These are phyloP conservation scores for Yarrowia divulgata DNA, from an alignment of 805 yeast genomes.

Conservation along the genomic window DNA sequence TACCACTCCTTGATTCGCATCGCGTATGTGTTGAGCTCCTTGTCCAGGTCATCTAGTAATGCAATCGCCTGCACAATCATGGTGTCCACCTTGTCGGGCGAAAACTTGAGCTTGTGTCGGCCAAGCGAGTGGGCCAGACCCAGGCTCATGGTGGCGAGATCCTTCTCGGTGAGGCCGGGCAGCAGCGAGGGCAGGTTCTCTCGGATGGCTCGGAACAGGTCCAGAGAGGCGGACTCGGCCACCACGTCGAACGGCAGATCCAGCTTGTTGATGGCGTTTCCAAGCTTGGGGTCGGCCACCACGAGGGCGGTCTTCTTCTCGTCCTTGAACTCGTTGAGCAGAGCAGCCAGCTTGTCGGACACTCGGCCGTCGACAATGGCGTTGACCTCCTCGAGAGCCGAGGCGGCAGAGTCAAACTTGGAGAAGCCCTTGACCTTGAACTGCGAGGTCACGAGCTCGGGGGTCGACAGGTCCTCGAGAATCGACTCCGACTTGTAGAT, in stretches of 20 bases:
- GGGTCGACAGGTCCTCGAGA: constrained; percentile 76
- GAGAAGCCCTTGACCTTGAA: constrained; percentile 96
- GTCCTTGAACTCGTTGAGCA: constrained; percentile 58
- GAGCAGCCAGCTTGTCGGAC: constrained; percentile 76
- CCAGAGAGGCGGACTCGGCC: constrained; percentile 93
- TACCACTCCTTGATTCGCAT: constrained; percentile 99
- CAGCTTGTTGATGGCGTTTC: constrained; percentile 93
- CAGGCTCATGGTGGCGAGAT: constrained; percentile 90
- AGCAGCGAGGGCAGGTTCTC: constrained; percentile 91
- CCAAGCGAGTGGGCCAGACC: constrained; percentile 99
- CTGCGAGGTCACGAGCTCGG: constrained; percentile 85
- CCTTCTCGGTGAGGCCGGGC: constrained; percentile 89
- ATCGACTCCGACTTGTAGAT: constrained; percentile 83
- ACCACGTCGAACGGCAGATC: constrained; percentile 81
- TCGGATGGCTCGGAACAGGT: constrained; percentile 92
- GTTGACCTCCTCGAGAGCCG: constrained; percentile 94
- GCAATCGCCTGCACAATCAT: constrained; percentile 99
- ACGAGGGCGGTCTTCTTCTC: constrained; percentile 77
- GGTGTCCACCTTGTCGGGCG: constrained; percentile 98
- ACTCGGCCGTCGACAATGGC: constrained; percentile 94
- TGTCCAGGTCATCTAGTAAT: constrained; percentile 93
- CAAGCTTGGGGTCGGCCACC: constrained; percentile 94
- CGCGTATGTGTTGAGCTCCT: constrained; percentile 95
- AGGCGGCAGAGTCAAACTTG: constrained; percentile 92
- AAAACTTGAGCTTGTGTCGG: constrained; percentile 95